Evolutionary conservation across 1,284 basidiomycete species (phyloP).

Genomic region (Cryptococcus jaspeensis): DNA sequence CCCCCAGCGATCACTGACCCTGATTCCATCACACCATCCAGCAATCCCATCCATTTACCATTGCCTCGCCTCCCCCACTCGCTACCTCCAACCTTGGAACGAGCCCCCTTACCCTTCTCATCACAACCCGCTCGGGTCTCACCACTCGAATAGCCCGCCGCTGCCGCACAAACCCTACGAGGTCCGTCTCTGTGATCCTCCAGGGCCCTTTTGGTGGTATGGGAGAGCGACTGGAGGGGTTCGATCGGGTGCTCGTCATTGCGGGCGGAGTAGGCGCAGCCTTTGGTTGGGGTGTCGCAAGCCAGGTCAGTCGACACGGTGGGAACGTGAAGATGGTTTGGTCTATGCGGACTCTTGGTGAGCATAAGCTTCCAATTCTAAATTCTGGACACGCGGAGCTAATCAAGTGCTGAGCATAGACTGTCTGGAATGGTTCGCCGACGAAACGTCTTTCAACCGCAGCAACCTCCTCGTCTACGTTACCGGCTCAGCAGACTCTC

Average conservation of each 20-base stretch:
- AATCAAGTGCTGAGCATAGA: not conserved
- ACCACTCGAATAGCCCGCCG: not conserved
- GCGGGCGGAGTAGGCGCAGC: constrained; percentile 5
- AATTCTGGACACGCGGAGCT: not conserved
- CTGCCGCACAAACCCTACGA: not conserved
- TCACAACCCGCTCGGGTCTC: constrained; percentile 1
- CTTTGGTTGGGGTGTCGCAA: constrained; percentile 2
- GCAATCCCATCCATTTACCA: constrained; percentile 3
- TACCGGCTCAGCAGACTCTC: too few species aligned
- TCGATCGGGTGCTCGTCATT: constrained; percentile 3
- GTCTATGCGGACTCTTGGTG: constrained; percentile 2
- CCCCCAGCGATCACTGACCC: too few species aligned
- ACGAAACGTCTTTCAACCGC: not conserved
- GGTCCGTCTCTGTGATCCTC: not conserved
- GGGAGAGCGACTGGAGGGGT: not conserved
- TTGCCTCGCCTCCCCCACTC: not conserved
- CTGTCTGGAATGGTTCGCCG: constrained; percentile 1
- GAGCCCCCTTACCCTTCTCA: not conserved
- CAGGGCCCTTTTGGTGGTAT: constrained; percentile 5
- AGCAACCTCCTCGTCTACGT: constrained; percentile 4
- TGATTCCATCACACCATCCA: not conserved
- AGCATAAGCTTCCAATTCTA: not conserved
- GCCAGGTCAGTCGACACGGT: not conserved
- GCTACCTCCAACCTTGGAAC: not conserved
- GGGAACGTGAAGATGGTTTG: constrained; percentile 1